phyloP scores from a whole-genome alignment of 2,329 filamentous ascomycete genomes.

The Phyllosticta capitalensis region DNA sequence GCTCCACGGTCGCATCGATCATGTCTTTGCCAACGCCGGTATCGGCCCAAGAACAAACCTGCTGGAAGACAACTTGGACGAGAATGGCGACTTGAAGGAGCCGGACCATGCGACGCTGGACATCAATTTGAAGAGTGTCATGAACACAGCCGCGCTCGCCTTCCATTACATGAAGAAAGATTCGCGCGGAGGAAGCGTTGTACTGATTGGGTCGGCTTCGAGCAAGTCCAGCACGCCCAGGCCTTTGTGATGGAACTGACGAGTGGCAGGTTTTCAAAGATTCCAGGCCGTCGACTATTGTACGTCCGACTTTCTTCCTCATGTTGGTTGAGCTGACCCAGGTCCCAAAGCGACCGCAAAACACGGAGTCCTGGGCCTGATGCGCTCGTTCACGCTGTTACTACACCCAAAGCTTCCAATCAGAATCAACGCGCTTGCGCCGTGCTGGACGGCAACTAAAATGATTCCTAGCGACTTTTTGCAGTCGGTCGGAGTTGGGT shows the following conservation, averaged over 20 bases:
- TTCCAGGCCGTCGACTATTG: conserved; percentile 24
- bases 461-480: conserved; percentile 16
- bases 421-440: conserved; percentile 25
- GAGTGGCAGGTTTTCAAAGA: conserved; percentile 15
- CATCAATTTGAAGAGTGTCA: conserved; percentile 41
- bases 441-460: conserved; percentile 23
- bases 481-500: conserved; percentile 13
- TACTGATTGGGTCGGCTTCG: conserved; percentile 23
- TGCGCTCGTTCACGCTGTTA: conserved; percentile 18
- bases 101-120: conserved; percentile 27
- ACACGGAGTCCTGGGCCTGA: conserved; percentile 23
- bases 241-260: background rate
- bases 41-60: conserved; percentile 15
- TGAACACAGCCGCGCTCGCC: conserved; percentile 43
- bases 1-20: conserved; percentile 33
- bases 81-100: conserved; percentile 20
- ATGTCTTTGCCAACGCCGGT: conserved; percentile 34
- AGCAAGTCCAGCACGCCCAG: conserved; percentile 13
- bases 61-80: conserved; percentile 22
- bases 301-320: conserved; percentile 7
- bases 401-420: conserved; percentile 20
- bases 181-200: conserved; percentile 20
- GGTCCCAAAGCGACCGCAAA: conserved; percentile 21
- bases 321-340: background rate
- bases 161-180: conserved; percentile 38